A percentile compares a stretch with the other conserved stretches of the same genome.
These are phyloP conservation scores for Friedmanniomyces endolithicus DNA, from an alignment of 495 filamentous ascomycete genomes.

Conservation along the genomic window DNA sequence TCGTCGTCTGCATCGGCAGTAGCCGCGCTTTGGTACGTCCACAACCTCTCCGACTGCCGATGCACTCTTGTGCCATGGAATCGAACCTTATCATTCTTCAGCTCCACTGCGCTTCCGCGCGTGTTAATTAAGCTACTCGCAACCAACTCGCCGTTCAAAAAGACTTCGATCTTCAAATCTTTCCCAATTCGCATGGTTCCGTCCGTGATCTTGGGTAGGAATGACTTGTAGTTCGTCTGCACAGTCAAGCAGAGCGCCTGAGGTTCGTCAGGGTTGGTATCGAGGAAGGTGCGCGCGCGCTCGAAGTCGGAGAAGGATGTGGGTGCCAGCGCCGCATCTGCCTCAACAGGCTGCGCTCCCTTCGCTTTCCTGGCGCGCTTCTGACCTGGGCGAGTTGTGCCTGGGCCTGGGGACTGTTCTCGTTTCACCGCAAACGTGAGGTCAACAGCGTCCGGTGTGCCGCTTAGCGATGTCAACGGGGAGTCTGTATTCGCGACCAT, in stretches of 20 bases:
- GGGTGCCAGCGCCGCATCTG: background rate
- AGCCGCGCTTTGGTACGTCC: slow-evolving; percentile 20
- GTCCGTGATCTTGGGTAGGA: slow-evolving; percentile 3
- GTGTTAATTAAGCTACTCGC: slow-evolving; percentile 21
- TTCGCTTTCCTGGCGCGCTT: background rate
- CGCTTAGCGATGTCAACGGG: background rate
- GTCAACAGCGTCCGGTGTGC: background rate
- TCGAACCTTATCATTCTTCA: slow-evolving; percentile 13
- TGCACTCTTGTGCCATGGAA: slow-evolving; percentile 31
- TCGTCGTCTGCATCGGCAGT: background rate
- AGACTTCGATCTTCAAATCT: slow-evolving; percentile 34
- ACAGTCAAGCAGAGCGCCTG: slow-evolving; percentile 22
- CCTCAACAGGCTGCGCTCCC: background rate
- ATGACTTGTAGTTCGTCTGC: slow-evolving; percentile 19
- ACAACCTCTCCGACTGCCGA: slow-evolving; percentile 30
- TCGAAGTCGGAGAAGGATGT: background rate
- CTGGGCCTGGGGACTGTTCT: background rate
- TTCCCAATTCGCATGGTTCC: background rate
- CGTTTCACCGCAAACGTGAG: background rate
- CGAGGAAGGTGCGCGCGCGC: background rate
- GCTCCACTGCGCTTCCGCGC: slow-evolving; percentile 5
- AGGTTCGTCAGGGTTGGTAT: background rate
- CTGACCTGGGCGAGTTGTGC: background rate
- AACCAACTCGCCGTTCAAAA: slow-evolving; percentile 34
- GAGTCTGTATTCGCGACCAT: background rate